A percentile compares a stretch with the other conserved stretches of the same genome.
phyloP scores from a whole-genome alignment of 176 grass and related monocot species.

The Carex parvula region DNA sequence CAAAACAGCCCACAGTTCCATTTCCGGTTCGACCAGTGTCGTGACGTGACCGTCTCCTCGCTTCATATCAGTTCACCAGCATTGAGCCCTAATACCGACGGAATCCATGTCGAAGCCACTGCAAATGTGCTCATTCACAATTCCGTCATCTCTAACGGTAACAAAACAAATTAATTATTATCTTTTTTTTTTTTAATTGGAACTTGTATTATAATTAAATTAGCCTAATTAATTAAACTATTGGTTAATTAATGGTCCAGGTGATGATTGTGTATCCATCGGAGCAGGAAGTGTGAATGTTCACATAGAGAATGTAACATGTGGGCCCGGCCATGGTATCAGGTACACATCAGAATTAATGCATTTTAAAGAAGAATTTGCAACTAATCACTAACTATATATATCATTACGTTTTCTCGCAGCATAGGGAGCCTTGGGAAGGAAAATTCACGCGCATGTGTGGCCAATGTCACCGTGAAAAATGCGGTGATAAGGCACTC shows the following conservation, averaged over 20 bases:
- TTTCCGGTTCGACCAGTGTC: constrained; percentile 86
- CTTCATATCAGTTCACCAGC: constrained; percentile 63
- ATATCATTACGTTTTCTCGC: neutral
- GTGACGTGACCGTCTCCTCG: constrained; percentile 44
- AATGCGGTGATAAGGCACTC: constrained; percentile 71
- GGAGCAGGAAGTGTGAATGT: constrained; percentile 69
- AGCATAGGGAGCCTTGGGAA: constrained; percentile 79
- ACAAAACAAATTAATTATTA: neutral
- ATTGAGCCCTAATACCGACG: constrained; percentile 88
- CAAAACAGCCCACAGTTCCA: constrained; percentile 97
- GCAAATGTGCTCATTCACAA: constrained; percentile 55
- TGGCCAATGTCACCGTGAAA: constrained; percentile 71
- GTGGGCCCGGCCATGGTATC: constrained; percentile 78
- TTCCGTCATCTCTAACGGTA: constrained; percentile 70
- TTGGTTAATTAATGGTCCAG: constrained; percentile 4
- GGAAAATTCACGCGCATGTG: constrained; percentile 54
- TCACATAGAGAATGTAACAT: constrained; percentile 93
- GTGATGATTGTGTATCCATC: constrained; percentile 97
- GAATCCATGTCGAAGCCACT: constrained; percentile 88
- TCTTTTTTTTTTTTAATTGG: no score
- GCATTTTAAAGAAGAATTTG: neutral
- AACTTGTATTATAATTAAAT: neutral
- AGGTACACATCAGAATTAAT: constrained; percentile 27
- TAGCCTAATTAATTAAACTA: neutral
- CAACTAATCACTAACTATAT: neutral